Conservation (phyloP, 2,329 filamentous ascomycete genomes). For the Capronia americana region DNA sequence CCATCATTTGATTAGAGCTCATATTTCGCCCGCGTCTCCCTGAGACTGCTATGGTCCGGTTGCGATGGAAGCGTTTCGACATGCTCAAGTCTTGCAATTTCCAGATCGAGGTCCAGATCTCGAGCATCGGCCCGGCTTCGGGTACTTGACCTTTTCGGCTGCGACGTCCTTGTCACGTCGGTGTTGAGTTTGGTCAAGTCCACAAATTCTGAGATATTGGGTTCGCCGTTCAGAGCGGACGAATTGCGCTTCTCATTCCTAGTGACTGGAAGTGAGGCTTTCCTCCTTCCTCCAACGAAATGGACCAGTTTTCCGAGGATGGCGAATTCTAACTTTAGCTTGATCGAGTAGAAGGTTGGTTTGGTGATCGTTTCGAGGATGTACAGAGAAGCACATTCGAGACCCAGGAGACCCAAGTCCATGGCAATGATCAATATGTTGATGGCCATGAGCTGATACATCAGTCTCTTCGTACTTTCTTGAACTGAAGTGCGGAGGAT, state of each 20-base stretch:
- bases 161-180: conserved; percentile 50
- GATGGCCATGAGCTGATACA: conserved; percentile 58
- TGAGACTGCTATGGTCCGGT: neutral
- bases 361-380: conserved; percentile 57
- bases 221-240: conserved; percentile 8
- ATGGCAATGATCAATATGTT: conserved; percentile 57
- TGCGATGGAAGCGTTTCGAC: conserved; percentile 34
- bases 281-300: conserved; percentile 43
- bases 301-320: conserved; percentile 54
- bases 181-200: conserved; percentile 52
- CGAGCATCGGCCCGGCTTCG: conserved; percentile 7
- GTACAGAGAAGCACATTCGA: conserved; percentile 54
- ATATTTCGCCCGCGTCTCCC: too few species aligned
- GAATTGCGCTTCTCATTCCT: conserved; percentile 22
- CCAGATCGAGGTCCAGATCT: conserved; percentile 31
- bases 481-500: conserved; percentile 56
- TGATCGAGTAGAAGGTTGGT: conserved; percentile 56
- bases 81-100: conserved; percentile 36
- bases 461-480: conserved; percentile 52
- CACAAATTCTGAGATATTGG: conserved; percentile 53
- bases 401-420: conserved; percentile 52
- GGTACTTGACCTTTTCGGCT: conserved; percentile 20
- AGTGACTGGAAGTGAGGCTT: conserved; percentile 15
- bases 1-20: too few species aligned
- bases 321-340: conserved; percentile 59